phyloP scores from a whole-genome alignment of 1,284 basidiomycete genomes.

The Neonothopanus nambi region DNA sequence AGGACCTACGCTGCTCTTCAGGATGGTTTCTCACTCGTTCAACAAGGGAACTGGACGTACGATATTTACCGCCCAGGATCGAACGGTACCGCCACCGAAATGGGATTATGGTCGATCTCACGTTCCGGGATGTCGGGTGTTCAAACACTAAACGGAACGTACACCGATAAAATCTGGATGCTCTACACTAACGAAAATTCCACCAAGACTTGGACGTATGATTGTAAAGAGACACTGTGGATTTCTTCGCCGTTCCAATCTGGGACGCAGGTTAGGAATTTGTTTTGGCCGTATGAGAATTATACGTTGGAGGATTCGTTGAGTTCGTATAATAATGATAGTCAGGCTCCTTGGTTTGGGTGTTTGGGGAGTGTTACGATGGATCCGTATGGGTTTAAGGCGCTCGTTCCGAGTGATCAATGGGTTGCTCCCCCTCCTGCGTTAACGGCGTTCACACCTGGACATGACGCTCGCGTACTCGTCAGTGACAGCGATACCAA shows the following conservation, averaged over 20 bases:
- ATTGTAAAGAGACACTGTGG: constrained; percentile 62
- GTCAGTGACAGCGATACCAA: constrained; percentile 50
- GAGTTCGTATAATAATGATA: constrained; percentile 58
- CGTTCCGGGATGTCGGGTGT: constrained; percentile 58
- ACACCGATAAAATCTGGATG: constrained; percentile 74
- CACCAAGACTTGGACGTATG: constrained; percentile 62
- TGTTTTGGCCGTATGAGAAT: constrained; percentile 83
- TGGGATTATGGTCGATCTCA: constrained; percentile 83
- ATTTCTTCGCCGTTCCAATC: constrained; percentile 76
- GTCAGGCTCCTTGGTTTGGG: constrained; percentile 64
- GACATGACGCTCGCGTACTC: constrained; percentile 78
- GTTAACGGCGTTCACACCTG: constrained; percentile 78
- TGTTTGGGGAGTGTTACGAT: constrained; percentile 70
- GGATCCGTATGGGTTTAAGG: constrained; percentile 79
- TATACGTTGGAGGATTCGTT: constrained; percentile 66
- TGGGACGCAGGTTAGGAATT: constrained; percentile 65
- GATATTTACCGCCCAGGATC: constrained; percentile 80
- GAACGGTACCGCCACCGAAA: constrained; percentile 74
- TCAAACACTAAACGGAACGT: constrained; percentile 59
- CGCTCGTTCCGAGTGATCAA: constrained; percentile 64
- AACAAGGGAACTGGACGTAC: constrained; percentile 82
- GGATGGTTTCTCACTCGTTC: constrained; percentile 81
- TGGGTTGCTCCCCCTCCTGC: constrained; percentile 74
- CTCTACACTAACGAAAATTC: constrained; percentile 83
- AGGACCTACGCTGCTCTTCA: constrained; percentile 69